Base-by-base conservation (phyloP, 1,139 yeast species). In the Geotrichum macrosporum region DNA sequence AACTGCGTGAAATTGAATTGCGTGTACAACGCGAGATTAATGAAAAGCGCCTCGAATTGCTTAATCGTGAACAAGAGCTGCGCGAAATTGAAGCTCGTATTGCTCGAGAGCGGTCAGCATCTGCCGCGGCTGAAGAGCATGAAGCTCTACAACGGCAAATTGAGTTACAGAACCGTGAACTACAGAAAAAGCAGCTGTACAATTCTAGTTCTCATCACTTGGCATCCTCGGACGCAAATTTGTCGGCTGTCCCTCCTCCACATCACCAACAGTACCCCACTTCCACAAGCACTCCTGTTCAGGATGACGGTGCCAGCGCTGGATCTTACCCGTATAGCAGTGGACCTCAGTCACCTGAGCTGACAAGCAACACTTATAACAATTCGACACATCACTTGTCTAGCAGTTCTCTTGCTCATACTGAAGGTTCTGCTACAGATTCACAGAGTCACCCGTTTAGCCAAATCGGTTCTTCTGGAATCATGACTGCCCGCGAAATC, bases 21-120 rank as follows among this genome's bases (percentile, higher is more conserved):
- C 76, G 95, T 57, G 96, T 92, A 21, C 96, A 87, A 65, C 85
- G 84, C 61, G 97, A 89, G 64, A 75, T 92, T 65, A 74, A 84
- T 59, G 78, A 79, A 62, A 87, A 87, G 74, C 77, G 94, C 57
- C 80, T 82, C 59, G 95, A 87, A 65, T 75, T 92, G 55, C 74
- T 83, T 58, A 88, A 86, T 49, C 79, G 96, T 62, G 98, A 92
- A 67, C 79, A 81, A 57, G 97, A 92, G 64, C 76, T 92, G 62
- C 78, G 78, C 58, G 89, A 83, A 53, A 82, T 86, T 57, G 95
- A 87, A 61, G 84, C 80, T 57, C 72, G 92, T 57, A 73, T 84
- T 56, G 76, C 80, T 8, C 53, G 59, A 5, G 59, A 57, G 32
- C 46, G 60, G 26, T 29, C 41, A 5, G 50, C 46, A 21, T 24